Evolutionary conservation across 768 basidiomycete species (phyloP), one percentile per base, ranked within the genome.

Genomic region (Pulveroboletus ravenelii): DNA sequence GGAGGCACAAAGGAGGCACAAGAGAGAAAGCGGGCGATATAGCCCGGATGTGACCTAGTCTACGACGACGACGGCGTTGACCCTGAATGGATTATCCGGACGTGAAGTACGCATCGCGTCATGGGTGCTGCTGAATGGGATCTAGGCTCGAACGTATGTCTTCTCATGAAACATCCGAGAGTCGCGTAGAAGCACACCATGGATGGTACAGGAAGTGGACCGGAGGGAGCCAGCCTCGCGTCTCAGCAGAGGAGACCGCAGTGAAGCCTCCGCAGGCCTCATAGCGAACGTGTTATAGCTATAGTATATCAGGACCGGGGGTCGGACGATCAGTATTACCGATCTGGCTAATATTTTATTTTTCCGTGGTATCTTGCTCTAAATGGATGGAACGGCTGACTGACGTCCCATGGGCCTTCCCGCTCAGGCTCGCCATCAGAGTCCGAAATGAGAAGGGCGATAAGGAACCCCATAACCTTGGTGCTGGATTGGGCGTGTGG

Each of bases 131-230:
- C 4, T 23, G 20, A 27, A 6, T 27, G 25, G 25, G 25, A 27
- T 27, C 25, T 27, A 27, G 25, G 25, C 25, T 27, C 25, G 25
- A 5, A 27, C 25, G 25, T 27, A 27, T 23, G 23, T 18, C 1
- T 39, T 41, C 25, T 27, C n/a, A 27, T 63, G 62, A 61, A 64
- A 67, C 60, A 29, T 48, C 58, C 63, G 61, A 55, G 18, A 2
- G 60, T 54, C 62, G 62, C 47, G 47, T n/a, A 27, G 25, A 27
- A 27, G 25, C 25, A 27, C 6, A 27, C 25, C 25, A 6, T 27
- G 47, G 45, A 52, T 23, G 58, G 53, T 18, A 23, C 31, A 8
- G 27, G 35, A 13, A 14, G 20, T 23, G 20, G 20, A 23, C 20
- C 20, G 20, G 20, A 23, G 38, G 1, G 10, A 25, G 20, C 18